A percentile compares a stretch with the other conserved stretches of the same genome.
Conservation (phyloP, 305 asterid genomes). For the Ajuga reptans region DNA sequence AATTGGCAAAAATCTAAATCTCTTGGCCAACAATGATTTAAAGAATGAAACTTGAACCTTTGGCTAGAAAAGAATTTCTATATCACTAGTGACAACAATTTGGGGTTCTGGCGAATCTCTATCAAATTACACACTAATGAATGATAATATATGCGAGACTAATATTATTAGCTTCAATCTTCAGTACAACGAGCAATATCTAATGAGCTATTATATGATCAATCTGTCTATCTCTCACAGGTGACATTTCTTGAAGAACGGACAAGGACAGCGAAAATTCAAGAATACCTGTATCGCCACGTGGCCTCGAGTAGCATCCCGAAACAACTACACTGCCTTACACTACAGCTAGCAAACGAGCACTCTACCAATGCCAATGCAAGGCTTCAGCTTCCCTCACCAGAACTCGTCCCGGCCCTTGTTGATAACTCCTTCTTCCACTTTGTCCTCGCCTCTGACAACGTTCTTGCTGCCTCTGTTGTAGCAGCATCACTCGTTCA, state of each 20-base stretch:
- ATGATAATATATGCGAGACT: background rate
- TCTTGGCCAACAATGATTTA: no score
- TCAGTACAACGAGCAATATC: no score
- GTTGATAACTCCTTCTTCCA: constrained; percentile 73
- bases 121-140: background rate
- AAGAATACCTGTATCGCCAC: constrained; percentile 85
- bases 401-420: constrained; percentile 71
- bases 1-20: background rate
- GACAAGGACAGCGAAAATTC: constrained; percentile 81
- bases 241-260: constrained; percentile 67
- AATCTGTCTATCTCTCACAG: constrained; percentile 28
- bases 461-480: constrained; percentile 82
- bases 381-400: constrained; percentile 75
- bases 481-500: constrained; percentile 78
- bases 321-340: constrained; percentile 78
- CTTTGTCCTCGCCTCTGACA: constrained; percentile 87
- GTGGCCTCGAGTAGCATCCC: constrained; percentile 98
- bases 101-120: background rate
- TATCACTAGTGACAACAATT: background rate
- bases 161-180: no score
- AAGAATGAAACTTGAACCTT: no score
- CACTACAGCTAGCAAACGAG: constrained; percentile 75
- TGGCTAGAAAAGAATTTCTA: no score
- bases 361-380: constrained; percentile 77
- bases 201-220: background rate